Evolutionary conservation across 140 eudicot species (phyloP).

Genomic region (Senecio squalidus): DNA sequence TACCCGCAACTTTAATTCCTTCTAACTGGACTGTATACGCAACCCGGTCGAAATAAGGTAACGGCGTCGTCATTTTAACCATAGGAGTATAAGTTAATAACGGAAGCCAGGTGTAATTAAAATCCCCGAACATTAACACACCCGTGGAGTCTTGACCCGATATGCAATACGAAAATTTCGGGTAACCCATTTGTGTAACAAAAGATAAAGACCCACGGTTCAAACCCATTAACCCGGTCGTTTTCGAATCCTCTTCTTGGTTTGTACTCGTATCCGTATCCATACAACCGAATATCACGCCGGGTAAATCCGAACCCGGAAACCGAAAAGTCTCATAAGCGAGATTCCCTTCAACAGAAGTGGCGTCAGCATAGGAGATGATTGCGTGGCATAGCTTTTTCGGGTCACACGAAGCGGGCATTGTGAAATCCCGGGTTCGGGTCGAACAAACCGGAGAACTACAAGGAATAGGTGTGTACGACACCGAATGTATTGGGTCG

Average conservation of each 20-base stretch:
- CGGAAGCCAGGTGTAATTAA: conserved; percentile 34
- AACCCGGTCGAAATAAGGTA: conserved; percentile 67
- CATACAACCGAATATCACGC: conserved; percentile 82
- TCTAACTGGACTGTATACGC: conserved; percentile 78
- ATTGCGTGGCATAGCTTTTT: conserved; percentile 67
- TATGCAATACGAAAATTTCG: conserved; percentile 79
- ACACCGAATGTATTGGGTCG: conserved; percentile 47
- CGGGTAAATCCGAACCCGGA: conserved; percentile 38
- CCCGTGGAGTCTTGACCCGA: conserved; percentile 75
- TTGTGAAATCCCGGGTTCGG: conserved; percentile 64
- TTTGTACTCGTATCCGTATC: conserved; percentile 50
- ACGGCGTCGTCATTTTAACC: conserved; percentile 54
- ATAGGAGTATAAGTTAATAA: conserved; percentile 61
- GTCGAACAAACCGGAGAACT: conserved; percentile 53
- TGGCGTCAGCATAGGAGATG: conserved; percentile 72
- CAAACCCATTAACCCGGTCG: conserved; percentile 80
- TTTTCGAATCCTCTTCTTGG: conserved; percentile 40
- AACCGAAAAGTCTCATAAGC: conserved; percentile 57
- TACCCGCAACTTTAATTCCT: conserved; percentile 60
- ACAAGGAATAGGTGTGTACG: conserved; percentile 58
- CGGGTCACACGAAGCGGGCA: conserved; percentile 83
- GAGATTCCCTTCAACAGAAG: conserved; percentile 80
- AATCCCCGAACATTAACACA: conserved; percentile 57
- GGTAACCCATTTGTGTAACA: conserved; percentile 61
- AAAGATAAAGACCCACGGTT: conserved; percentile 84